Conservation (phyloP, 75 land plant genomes). For the Pinus albicaulis region DNA sequence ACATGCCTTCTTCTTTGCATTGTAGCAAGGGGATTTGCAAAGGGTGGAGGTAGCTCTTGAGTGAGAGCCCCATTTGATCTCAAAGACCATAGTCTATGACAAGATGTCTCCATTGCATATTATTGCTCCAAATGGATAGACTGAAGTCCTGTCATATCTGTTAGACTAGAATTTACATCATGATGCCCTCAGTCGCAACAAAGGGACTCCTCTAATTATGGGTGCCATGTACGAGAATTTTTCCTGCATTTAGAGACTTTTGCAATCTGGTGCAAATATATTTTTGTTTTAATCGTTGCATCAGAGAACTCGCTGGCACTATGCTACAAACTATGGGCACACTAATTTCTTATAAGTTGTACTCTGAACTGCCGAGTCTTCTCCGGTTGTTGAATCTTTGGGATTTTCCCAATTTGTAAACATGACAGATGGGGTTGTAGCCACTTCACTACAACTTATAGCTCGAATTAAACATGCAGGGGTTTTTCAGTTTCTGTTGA, state of each 20-base stretch:
- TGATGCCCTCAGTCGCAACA: constrained; percentile 57
- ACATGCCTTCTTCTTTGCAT: constrained; percentile 25
- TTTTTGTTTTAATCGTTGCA: constrained; percentile 71
- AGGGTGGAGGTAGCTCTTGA: constrained; percentile 16
- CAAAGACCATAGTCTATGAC: constrained; percentile 18
- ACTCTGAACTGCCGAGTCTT: constrained; percentile 51
- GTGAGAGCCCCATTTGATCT: constrained; percentile 18
- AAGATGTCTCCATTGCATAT: constrained; percentile 54
- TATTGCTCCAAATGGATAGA: constrained; percentile 67
- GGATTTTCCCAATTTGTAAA: constrained; percentile 84
- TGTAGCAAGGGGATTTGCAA: constrained; percentile 28
- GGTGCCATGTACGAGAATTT: constrained; percentile 81
- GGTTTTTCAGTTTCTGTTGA: constrained; percentile 59
- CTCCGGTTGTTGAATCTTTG: constrained; percentile 71
- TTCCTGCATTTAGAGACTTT: constrained; percentile 58
- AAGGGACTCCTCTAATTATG: constrained; percentile 88
- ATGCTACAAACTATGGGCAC: constrained; percentile 84
- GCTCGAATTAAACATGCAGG: constrained; percentile 54
- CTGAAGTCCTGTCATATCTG: constrained; percentile 53
- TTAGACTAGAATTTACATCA: constrained; percentile 46
- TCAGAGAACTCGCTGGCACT: constrained; percentile 88
- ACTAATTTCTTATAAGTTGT: constrained; percentile 66
- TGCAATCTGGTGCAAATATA: constrained; percentile 76
- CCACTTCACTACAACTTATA: constrained; percentile 79
- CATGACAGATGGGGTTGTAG: constrained; percentile 77